Base-by-base conservation (phyloP, 768 basidiomycete species). In the Pulveroboletus sp. region DNA sequence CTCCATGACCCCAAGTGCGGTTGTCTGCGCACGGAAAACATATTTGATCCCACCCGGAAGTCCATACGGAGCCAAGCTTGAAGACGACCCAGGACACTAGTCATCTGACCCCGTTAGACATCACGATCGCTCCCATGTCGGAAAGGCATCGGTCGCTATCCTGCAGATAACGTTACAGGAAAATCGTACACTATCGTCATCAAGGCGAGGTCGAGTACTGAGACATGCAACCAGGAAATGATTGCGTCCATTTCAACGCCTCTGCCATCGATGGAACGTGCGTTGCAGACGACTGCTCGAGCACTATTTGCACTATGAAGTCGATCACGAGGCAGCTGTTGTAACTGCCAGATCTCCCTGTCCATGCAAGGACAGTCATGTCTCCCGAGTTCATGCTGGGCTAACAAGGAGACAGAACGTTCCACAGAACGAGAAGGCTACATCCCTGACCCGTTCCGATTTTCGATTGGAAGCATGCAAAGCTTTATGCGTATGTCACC, bases 341-440 rank as follows among this genome's bases (percentile, higher is more conserved):
- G 8, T 49, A 53, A 7, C 21, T 11, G 8, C 54, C 43, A 5
- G 46, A 44, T 18, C 28, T 31, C 5, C 56, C 54, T 3, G 28
- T 49, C 56, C 56, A 57, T 2, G 40, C 52, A 9, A 56, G 41
- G 45, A 56, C 44, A 27, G 37, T 26, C 3, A 39, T 32, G 15
- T 50, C 49, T 36, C 49, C 48, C 3, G 32, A 33, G 2, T 6
- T 12, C 3, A 12, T 32, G 11, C 11, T 32, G 31, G 31, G 9
- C 8, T 32, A 28, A 6, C 27, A 10, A 21, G 21, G 31, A 9
- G 8, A 32, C 31, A 8, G 31, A 32, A 32, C 11, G 11, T 32
- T 4, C 31, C 31, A 32, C 8, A 10, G 9, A 32, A 32, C 9
- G 31, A 32, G 11, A 10, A 32, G 4, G 31, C 31, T 8, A 12